A percentile compares a stretch with the other conserved stretches of the same genome.
Conservation (phyloP, 495 filamentous ascomycete genomes). For the Astrothelium macrocarpum region DNA sequence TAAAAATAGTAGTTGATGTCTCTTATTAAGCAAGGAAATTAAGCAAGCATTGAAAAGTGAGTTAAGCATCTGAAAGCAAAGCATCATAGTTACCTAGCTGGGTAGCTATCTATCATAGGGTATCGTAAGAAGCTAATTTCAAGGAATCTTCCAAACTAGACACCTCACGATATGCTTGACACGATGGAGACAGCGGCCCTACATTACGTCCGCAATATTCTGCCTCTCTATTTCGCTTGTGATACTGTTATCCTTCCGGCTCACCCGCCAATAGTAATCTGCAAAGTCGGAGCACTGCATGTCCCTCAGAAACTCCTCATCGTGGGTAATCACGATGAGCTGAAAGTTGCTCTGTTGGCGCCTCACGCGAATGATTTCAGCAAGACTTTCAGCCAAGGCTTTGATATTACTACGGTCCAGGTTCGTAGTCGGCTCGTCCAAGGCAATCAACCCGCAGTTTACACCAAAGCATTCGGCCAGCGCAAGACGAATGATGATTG, state of each 20-base stretch:
- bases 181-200: not conserved
- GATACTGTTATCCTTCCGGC: conserved; percentile 70
- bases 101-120: too few relatives aligned
- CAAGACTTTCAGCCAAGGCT: conserved; percentile 71
- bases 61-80: too few relatives aligned
- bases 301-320: conserved; percentile 86
- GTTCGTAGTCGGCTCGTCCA: conserved; percentile 97
- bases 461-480: conserved; percentile 94
- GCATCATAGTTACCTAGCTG: too few relatives aligned
- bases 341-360: conserved; percentile 88
- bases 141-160: too few relatives aligned
- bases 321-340: conserved; percentile 96
- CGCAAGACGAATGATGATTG: conserved; percentile 95
- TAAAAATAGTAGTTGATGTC: too few relatives aligned
- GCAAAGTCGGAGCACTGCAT: conserved; percentile 95
- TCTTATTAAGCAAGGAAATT: too few relatives aligned
- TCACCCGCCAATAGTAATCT: conserved; percentile 82
- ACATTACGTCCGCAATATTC: conserved; percentile 47
- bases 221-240: conserved; percentile 77
- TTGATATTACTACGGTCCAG: conserved; percentile 91
- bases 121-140: too few relatives aligned
- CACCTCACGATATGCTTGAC: not conserved
- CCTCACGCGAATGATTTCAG: conserved; percentile 79
- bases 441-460: conserved; percentile 91
- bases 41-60: too few relatives aligned